Evolutionary conservation across 1,139 yeast genomes (phyloP).

Genomic region (Geotrichum australiense): DNA sequence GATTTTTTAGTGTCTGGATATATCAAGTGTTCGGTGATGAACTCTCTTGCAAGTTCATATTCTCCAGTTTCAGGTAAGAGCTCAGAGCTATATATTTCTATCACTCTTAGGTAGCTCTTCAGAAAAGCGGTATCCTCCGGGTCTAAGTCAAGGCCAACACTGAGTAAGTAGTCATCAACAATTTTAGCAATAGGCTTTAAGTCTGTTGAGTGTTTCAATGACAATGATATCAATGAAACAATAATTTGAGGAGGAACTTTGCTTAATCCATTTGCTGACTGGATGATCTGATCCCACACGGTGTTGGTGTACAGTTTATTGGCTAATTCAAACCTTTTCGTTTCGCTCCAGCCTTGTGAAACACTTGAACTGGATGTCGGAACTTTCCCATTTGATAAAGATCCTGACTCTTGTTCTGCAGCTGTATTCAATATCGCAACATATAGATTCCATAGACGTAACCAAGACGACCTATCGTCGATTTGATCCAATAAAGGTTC

Average conservation of each 20-base stretch:
- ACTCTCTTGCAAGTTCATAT: constrained; percentile 8
- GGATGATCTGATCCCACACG: constrained; percentile 8
- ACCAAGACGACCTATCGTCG: constrained; percentile 1
- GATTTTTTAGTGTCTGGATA: constrained; percentile 9
- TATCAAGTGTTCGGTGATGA: background rate
- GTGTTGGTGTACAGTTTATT: constrained; percentile 2
- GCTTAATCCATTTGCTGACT: constrained; percentile 6
- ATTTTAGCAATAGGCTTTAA: constrained; percentile 6
- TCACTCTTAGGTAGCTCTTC: constrained; percentile 4
- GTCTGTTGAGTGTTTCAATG: constrained; percentile 10
- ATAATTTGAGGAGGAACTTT: constrained; percentile 12
- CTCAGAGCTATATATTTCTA: constrained; percentile 11
- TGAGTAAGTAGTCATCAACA: constrained; percentile 6
- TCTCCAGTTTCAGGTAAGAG: constrained; percentile 7
- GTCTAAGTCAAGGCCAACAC: background rate
- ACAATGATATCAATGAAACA: constrained; percentile 2
- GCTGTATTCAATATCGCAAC: constrained; percentile 16
- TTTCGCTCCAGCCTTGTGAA: constrained; percentile 10
- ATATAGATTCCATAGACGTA: constrained; percentile 16
- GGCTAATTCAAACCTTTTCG: constrained; percentile 7
- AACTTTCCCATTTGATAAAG: background rate
- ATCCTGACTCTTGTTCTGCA: constrained; percentile 7
- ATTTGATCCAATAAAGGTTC: constrained; percentile 12
- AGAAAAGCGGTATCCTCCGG: background rate
- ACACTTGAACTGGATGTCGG: constrained; percentile 6